A percentile compares a stretch with the other conserved stretches of the same genome.
phyloP scores from a whole-genome alignment of 169 alveolate species.

The Fabrea salina region DNA sequence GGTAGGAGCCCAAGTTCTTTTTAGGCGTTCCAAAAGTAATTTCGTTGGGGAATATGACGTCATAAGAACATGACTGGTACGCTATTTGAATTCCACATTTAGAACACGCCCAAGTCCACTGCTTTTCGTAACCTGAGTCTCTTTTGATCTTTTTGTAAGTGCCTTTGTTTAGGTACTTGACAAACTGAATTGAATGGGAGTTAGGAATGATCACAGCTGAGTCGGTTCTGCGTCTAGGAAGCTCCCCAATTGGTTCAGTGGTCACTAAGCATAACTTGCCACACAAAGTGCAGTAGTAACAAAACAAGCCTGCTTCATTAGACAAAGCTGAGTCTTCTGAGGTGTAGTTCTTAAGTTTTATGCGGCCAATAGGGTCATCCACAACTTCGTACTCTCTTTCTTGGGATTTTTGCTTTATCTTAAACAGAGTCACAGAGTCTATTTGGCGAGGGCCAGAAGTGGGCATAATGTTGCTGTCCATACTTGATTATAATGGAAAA shows the following conservation, averaged over 20 bases:
- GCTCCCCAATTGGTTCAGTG: neutral
- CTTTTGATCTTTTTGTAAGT: neutral
- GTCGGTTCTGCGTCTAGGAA: slow-evolving; percentile 23
- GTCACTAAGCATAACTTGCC: slow-evolving; percentile 7
- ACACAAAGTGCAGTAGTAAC: slow-evolving; percentile 27
- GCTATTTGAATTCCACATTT: slow-evolving; percentile 23
- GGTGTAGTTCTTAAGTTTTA: slow-evolving; percentile 28
- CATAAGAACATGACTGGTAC: neutral
- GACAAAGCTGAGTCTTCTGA: slow-evolving; percentile 29
- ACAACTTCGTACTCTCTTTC: slow-evolving; percentile 33
- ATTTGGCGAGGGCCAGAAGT: slow-evolving; percentile 24
- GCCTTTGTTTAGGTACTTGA: neutral
- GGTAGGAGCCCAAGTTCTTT: neutral
- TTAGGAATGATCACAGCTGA: neutral
- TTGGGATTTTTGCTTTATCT: slow-evolving; percentile 3
- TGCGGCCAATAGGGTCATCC: slow-evolving; percentile 21
- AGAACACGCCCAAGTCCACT: slow-evolving; percentile 17
- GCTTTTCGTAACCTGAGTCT: neutral
- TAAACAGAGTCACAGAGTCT: neutral
- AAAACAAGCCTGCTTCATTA: neutral
- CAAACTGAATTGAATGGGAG: neutral
- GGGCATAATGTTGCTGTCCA: slow-evolving; percentile 16
- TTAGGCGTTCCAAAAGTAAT: neutral
- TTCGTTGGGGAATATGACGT: neutral
- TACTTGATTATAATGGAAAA: too few species aligned